These are phyloP conservation scores for Xylariales sp. DNA, from an alignment of 2,329 filamentous ascomycete genomes.

Conservation along the genomic window DNA sequence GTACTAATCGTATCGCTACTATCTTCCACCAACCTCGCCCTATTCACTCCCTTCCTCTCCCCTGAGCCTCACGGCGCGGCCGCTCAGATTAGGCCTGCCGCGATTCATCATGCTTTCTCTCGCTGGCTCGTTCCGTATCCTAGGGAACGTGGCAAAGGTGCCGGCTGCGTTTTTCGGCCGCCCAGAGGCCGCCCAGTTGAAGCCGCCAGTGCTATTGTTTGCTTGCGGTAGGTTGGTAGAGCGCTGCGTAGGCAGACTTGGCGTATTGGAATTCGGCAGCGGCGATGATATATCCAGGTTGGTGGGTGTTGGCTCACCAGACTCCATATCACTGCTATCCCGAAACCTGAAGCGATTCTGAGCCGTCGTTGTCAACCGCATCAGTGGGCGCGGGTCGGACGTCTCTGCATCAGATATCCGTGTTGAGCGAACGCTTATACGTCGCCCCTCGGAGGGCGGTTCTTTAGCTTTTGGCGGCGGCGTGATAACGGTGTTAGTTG, in stretches of 20 bases:
- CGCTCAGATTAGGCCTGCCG: constrained; percentile 21
- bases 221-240: not conserved
- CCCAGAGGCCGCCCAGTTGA: not conserved
- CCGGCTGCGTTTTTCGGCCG: constrained; percentile 44
- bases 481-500: constrained; percentile 8
- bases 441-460: constrained; percentile 21
- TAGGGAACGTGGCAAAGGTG: constrained; percentile 48
- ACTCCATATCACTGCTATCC: constrained; percentile 48
- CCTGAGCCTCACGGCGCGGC: not conserved
- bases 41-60: constrained; percentile 16
- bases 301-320: constrained; percentile 39
- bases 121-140: constrained; percentile 39
- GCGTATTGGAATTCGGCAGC: constrained; percentile 41
- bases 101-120: constrained; percentile 36
- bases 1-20: not conserved
- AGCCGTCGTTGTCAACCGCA: constrained; percentile 31
- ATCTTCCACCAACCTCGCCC: not conserved
- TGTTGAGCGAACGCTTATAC: constrained; percentile 32
- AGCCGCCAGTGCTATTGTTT: constrained; percentile 10
- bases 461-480: constrained; percentile 27
- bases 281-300: constrained; percentile 24
- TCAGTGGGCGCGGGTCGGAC: constrained; percentile 17
- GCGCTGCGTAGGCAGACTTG: constrained; percentile 34
- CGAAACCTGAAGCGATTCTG: constrained; percentile 46
- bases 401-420: constrained; percentile 29